Conservation (phyloP, 1,284 basidiomycete species). For the Microbotryum intermedium region DNA sequence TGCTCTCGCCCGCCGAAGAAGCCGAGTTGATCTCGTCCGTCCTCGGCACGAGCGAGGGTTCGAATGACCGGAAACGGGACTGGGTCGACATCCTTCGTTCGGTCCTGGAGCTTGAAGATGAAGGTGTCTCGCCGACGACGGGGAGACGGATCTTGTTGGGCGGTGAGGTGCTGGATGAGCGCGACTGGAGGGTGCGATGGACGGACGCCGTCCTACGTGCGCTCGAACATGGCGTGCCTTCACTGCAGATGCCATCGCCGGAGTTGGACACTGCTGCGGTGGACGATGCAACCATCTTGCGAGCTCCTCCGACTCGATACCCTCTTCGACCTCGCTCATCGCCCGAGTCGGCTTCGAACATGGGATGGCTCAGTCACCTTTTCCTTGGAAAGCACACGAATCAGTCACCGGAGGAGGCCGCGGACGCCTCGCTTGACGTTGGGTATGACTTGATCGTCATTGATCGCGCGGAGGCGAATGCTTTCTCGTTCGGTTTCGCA, state of each 20-base stretch:
- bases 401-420: neutral
- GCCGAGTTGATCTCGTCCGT: slow-evolving; percentile 22
- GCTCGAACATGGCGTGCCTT: slow-evolving; percentile 25
- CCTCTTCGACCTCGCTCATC: slow-evolving; percentile 11
- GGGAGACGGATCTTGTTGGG: slow-evolving; percentile 27
- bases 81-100: slow-evolving; percentile 31
- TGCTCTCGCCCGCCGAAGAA: slow-evolving; percentile 31
- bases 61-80: slow-evolving; percentile 9
- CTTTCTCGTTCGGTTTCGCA: slow-evolving; percentile 33
- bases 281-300: neutral
- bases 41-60: neutral
- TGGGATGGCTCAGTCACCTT: slow-evolving; percentile 10
- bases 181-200: slow-evolving; percentile 32
- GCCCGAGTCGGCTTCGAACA: neutral
- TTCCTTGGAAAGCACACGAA: slow-evolving; percentile 8
- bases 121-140: slow-evolving; percentile 16
- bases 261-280: neutral
- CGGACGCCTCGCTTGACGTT: neutral
- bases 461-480: slow-evolving; percentile 31
- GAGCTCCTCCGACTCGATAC: slow-evolving; percentile 14
- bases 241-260: neutral
- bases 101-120: slow-evolving; percentile 28
- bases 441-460: slow-evolving; percentile 33
- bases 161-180: slow-evolving; percentile 30
- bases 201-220: slow-evolving; percentile 24